These are phyloP conservation scores for Colletotrichum shisoi DNA, from an alignment of 2,329 filamentous ascomycete species.

Conservation along the genomic window DNA sequence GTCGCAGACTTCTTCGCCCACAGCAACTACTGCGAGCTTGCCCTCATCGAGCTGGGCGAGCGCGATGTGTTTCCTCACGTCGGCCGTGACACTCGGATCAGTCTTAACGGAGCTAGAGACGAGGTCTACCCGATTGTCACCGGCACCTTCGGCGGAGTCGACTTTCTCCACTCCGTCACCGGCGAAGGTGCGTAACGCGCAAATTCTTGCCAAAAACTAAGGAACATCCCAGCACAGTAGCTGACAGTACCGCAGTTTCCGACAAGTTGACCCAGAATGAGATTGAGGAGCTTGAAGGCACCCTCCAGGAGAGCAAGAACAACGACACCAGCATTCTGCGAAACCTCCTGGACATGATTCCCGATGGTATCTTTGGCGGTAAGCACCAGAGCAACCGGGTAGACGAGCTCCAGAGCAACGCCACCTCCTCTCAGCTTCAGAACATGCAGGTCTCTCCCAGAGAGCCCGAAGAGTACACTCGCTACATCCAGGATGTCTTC, in stretches of 20 bases:
- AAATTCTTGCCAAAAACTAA: not conserved
- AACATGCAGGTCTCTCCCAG: slow-evolving; percentile 77
- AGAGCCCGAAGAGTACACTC: slow-evolving; percentile 83
- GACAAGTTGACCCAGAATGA: slow-evolving; percentile 94
- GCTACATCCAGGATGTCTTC: slow-evolving; percentile 76
- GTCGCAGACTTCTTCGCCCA: slow-evolving; percentile 82
- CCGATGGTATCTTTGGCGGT: slow-evolving; percentile 78
- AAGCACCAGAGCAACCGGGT: slow-evolving; percentile 78
- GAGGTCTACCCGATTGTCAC: slow-evolving; percentile 84
- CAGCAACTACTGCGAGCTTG: slow-evolving; percentile 91
- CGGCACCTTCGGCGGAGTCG: slow-evolving; percentile 92
- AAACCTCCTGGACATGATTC: slow-evolving; percentile 81
- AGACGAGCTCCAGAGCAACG: slow-evolving; percentile 80
- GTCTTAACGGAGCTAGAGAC: slow-evolving; percentile 70
- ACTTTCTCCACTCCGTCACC: slow-evolving; percentile 89
- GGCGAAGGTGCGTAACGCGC: slow-evolving; percentile 61
- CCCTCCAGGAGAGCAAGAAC: slow-evolving; percentile 70
- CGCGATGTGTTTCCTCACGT: slow-evolving; percentile 85
- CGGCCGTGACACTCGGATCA: slow-evolving; percentile 74
- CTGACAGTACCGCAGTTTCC: slow-evolving; percentile 63
- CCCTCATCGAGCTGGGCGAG: slow-evolving; percentile 86
- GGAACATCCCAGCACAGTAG: not conserved
- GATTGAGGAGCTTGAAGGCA: slow-evolving; percentile 86
- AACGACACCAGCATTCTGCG: slow-evolving; percentile 78
- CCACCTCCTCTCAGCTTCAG: slow-evolving; percentile 76